Evolutionary conservation across 176 grass and related monocot genomes (phyloP), one percentile per base, ranked within the genome.

Genomic region (Cenchrus americanus): DNA sequence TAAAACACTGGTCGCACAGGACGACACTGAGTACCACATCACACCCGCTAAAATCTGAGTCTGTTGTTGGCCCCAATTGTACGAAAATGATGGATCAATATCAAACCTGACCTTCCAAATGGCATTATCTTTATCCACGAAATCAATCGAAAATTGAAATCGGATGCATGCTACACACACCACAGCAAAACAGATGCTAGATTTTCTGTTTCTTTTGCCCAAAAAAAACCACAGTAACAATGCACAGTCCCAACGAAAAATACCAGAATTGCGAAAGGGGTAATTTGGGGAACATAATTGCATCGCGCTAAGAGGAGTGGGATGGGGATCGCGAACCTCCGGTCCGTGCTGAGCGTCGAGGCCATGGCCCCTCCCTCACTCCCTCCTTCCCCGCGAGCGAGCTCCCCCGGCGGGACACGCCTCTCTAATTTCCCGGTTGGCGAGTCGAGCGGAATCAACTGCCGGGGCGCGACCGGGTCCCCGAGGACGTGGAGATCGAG

Each of bases 281-380:
- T 19, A 59, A 30, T 70, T 30, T 14, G 43, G 22, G 0, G 1
- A 41, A 17, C 58, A 5, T 24, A 71, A 26, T 57, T 57, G 66
- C 41, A 43, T 58, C 73, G 42, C 9, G 66, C 7, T 44, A 17
- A 26, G 26, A 7, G 40, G 14, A 1, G 14, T 53, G 19, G 74
- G 62, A 42, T 24, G 11, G 84, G 80, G 43, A 67, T 83, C 30
- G 24, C 51, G 61, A 74, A 91, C 89, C 89, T 91, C 85, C 83
- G 84, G 80, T 91, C 89, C 53, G 85, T 58, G 52, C 75, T 76
- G 76, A 91, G 89, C 55, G 75, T 84, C 62, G 89, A 91, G 44
- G 85, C 76, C 89, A 91, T 91, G 62, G 69, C 80, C 62, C 61
- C 82, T 73, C 80, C 34, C 34, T 37, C 62, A 52, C 82, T 73